These are phyloP conservation scores for Cyclospora cayetanensis DNA, from an alignment of 169 alveolate genomes.

Conservation along the genomic window DNA sequence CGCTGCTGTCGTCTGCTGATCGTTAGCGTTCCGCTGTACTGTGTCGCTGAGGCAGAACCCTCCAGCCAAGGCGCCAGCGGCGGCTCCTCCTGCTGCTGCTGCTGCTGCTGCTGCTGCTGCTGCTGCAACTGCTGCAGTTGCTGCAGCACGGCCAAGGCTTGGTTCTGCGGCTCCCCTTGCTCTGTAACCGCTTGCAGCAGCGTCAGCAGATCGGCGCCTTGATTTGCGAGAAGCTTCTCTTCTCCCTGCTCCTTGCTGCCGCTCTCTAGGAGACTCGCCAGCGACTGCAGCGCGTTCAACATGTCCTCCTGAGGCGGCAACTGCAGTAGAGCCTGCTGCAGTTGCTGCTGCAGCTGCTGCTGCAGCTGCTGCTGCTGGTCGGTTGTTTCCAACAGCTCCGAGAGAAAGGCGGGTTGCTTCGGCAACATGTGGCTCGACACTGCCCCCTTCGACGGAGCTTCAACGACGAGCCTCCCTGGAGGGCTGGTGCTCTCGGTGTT, in stretches of 20 bases:
- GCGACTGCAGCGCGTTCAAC: not conserved
- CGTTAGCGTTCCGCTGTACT: too few species aligned
- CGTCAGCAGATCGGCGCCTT: not conserved
- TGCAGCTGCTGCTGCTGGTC: not conserved
- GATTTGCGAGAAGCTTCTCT: not conserved
- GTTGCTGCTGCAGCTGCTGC: conserved; percentile 8
- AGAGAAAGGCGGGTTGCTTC: too few species aligned
- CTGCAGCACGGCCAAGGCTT: not conserved
- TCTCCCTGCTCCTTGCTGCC: not conserved
- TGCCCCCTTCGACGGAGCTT: too few species aligned
- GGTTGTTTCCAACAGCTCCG: too few species aligned
- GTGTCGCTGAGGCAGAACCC: too few species aligned
- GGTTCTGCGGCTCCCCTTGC: not conserved
- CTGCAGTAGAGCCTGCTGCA: not conserved
- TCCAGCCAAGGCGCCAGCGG: not conserved
- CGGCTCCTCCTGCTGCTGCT: not conserved
- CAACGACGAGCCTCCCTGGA: too few species aligned
- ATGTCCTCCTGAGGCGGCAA: not conserved
- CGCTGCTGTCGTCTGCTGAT: too few species aligned
- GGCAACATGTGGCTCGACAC: too few species aligned
- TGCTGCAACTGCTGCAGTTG: not conserved
- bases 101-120: not conserved
- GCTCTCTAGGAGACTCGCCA: not conserved
- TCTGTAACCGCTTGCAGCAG: too few species aligned
- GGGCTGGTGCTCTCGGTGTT: too few species aligned